Base-by-base conservation (phyloP, 23 red algal species). In the Gracilaria domingensis region DNA sequence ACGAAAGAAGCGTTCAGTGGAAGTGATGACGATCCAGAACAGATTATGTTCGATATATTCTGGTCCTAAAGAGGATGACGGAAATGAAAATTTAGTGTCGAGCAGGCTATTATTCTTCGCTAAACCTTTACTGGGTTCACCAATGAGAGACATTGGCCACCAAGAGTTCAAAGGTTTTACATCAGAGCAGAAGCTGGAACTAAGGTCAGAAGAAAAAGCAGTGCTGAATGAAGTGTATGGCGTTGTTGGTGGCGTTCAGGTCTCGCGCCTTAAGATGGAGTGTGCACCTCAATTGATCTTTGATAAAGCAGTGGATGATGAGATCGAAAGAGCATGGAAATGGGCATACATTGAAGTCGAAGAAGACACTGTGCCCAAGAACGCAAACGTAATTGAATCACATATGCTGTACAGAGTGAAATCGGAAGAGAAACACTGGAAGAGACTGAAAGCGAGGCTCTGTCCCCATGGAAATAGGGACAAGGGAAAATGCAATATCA, bases 351-450 rank as follows among this genome's bases (percentile, higher is more conserved):
- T 80, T 50, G 47, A 50, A 50, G 42, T 80, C 29, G 35, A 17
- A 50, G 54, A 50, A 34, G 75, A 50, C 12, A 48, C 75, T 54
- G 42, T 80, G 29, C 75, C 5, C 11, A 45, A 45, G 42, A 45
- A 45, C 51, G 26, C 81, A 64, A 47, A 17, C 11, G 42, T 45
- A 11, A 45, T 78, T 28, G 50, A 51, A 36, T 89, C 69, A 29
- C 42, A 79, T 58, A 37, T 89, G 17, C 72, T 89, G 56, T 89
- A 80, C 38, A 89, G 80, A 50, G 72, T 89, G 14, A 89, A 80
- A 59, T 29, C 40, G 8, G 71, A 78, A 54, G 86, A 89, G 60
- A 89, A 89, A 62, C 72, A 70, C 12, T 45, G 66, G 20, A 89
- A 80, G 51, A 8, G 53, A 21, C 33, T 89, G 2, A 89, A 89